phyloP scores from a whole-genome alignment of 192 early-diverging fungal species.

The Backusella mclennaniae region DNA sequence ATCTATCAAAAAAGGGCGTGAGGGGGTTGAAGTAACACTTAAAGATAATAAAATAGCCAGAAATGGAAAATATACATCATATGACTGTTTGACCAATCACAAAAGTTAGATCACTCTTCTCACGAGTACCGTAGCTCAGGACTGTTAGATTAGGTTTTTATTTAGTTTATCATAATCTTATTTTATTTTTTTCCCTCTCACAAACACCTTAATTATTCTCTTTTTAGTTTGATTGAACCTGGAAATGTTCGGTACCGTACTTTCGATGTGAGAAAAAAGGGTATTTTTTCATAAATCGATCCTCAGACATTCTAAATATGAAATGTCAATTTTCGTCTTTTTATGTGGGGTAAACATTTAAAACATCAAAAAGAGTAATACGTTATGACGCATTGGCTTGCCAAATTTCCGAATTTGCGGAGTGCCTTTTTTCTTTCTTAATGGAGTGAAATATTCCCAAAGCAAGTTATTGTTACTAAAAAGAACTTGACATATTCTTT shows the following conservation, averaged over 20 bases:
- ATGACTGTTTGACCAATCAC: background rate
- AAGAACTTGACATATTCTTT: no score
- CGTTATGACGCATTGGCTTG: background rate
- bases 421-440: background rate
- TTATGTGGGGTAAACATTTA: slow-evolving; percentile 4
- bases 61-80: background rate
- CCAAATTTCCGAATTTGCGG: background rate
- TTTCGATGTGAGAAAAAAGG: background rate
- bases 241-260: background rate
- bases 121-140: background rate
- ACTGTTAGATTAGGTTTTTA: background rate
- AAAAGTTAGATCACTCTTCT: background rate
- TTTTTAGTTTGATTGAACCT: background rate
- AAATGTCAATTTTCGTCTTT: background rate
- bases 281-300: background rate
- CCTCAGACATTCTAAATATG: background rate
- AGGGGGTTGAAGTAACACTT: background rate
- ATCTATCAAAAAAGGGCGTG: background rate
- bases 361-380: background rate
- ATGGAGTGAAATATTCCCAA: background rate
- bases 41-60: background rate
- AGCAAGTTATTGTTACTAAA: background rate
- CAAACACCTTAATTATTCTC: background rate
- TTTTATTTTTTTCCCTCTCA: background rate
- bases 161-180: background rate